Conservation (phyloP, 345 rosid species). For the Brassica cretica region DNA sequence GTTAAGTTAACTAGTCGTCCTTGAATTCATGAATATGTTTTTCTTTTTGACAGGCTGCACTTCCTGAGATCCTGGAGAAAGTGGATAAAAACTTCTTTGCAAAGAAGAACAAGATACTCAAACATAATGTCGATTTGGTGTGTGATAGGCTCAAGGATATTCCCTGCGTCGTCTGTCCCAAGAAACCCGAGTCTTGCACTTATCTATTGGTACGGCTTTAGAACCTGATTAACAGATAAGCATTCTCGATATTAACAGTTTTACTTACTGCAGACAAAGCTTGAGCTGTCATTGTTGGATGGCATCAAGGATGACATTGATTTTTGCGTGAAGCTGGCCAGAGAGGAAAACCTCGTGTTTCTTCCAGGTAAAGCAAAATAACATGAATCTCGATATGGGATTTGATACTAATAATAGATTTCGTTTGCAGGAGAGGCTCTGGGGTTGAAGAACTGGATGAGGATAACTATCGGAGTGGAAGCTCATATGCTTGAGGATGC, state of each 20-base stretch:
- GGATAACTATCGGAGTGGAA: conserved; percentile 60
- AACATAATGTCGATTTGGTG: conserved; percentile 53
- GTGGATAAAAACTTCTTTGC: conserved; percentile 63
- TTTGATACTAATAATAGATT: conserved; percentile 7
- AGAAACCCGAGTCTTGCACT: conserved; percentile 71
- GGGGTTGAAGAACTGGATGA: conserved; percentile 73
- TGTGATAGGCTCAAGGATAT: conserved; percentile 56
- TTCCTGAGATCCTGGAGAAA: conserved; percentile 64
- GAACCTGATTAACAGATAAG: background rate
- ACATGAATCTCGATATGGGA: conserved; percentile 2
- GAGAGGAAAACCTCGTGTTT: conserved; percentile 70
- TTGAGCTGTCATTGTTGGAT: conserved; percentile 56
- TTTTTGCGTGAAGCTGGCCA: conserved; percentile 61
- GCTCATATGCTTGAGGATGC: conserved; percentile 66
- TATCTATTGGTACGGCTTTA: conserved; percentile 53
- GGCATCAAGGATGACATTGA: conserved; percentile 63
- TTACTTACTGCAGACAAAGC: conserved; percentile 49
- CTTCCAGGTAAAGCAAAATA: conserved; percentile 55
- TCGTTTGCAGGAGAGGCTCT: conserved; percentile 54
- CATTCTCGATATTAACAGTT: background rate
- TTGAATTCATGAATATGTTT: background rate
- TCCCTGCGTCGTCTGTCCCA: conserved; percentile 57
- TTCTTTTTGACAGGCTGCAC: conserved; percentile 53
- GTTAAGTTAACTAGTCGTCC: background rate
- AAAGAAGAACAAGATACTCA: conserved; percentile 45